Evolutionary conservation across 2,329 filamentous ascomycete genomes (phyloP).

Genomic region (Pseudodiploospora longispora): DNA sequence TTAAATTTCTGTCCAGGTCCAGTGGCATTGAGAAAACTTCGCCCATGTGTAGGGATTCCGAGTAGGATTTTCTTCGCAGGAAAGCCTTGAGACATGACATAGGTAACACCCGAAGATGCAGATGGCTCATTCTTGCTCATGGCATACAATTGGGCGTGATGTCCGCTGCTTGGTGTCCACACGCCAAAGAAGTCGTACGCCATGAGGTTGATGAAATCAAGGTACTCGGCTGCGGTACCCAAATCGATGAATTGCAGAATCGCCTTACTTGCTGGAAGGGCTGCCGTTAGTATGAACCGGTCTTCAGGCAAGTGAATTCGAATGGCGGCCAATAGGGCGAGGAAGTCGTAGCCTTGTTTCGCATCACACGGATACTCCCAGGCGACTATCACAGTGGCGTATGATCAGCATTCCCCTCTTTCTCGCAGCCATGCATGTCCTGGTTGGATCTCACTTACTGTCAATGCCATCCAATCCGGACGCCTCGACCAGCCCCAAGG

Average conservation of each 20-base stretch:
- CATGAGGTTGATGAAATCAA: constrained; percentile 73
- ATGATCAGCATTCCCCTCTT: not conserved
- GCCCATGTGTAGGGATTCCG: constrained; percentile 67
- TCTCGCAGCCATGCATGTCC: not conserved
- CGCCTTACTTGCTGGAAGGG: constrained; percentile 60
- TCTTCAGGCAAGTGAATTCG: constrained; percentile 61
- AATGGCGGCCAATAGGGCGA: constrained; percentile 58
- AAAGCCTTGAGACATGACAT: constrained; percentile 58
- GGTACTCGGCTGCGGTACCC: constrained; percentile 49
- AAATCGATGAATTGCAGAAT: constrained; percentile 64
- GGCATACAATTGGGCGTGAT: constrained; percentile 68
- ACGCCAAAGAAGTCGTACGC: constrained; percentile 71
- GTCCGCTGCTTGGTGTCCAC: constrained; percentile 60
- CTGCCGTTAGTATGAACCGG: constrained; percentile 61
- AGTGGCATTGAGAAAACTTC: constrained; percentile 60
- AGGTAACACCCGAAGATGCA: constrained; percentile 57
- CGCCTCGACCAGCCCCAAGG: constrained; percentile 57
- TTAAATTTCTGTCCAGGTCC: constrained; percentile 56
- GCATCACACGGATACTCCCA: constrained; percentile 68
- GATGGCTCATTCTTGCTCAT: constrained; percentile 54
- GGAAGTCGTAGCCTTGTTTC: constrained; percentile 61
- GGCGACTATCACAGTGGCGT: constrained; percentile 47
- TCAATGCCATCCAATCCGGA: constrained; percentile 59
- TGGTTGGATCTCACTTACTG: constrained; percentile 37
- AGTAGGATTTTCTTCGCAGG: constrained; percentile 64